Percentiles rank a stretch among this genome's conserved stretches.
phyloP scores from a whole-genome alignment of 495 filamentous ascomycete species.

The Margaritispora aquatica region DNA sequence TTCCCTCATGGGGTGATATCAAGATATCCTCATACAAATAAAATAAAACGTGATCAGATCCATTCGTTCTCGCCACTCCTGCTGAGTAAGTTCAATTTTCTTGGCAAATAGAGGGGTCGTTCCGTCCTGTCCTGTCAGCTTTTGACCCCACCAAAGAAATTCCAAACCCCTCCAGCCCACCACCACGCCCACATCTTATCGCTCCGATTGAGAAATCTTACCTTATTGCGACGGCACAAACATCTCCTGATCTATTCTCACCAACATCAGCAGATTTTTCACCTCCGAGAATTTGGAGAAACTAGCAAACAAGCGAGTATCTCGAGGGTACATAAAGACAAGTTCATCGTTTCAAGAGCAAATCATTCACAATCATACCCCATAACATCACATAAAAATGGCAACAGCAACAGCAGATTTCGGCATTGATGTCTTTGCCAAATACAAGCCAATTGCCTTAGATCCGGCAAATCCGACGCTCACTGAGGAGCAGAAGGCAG shows the following conservation, averaged over 20 bases:
- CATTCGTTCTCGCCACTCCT: background rate
- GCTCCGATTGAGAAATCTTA: no score
- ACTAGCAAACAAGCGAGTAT: background rate
- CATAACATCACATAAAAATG: constrained; percentile 1
- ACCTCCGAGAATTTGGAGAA: background rate
- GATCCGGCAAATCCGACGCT: constrained; percentile 18
- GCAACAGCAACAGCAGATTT: constrained; percentile 18
- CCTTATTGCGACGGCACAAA: background rate
- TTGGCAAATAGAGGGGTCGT: background rate
- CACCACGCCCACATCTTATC: background rate
- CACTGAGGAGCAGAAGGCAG: constrained; percentile 13
- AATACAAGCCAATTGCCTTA: constrained; percentile 14
- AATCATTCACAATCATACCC: background rate
- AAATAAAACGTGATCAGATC: background rate
- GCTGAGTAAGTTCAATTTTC: background rate
- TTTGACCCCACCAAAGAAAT: no score
- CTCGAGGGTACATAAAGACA: background rate
- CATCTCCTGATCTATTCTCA: background rate
- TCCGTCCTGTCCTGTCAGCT: background rate
- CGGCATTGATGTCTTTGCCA: constrained; percentile 19
- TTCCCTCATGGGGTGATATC: no score
- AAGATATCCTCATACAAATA: background rate
- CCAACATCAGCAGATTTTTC: background rate
- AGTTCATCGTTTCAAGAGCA: background rate
- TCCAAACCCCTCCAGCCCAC: background rate